Base-by-base conservation (phyloP, 768 basidiomycete species). In the Leucosporidium creatinivorum region DNA sequence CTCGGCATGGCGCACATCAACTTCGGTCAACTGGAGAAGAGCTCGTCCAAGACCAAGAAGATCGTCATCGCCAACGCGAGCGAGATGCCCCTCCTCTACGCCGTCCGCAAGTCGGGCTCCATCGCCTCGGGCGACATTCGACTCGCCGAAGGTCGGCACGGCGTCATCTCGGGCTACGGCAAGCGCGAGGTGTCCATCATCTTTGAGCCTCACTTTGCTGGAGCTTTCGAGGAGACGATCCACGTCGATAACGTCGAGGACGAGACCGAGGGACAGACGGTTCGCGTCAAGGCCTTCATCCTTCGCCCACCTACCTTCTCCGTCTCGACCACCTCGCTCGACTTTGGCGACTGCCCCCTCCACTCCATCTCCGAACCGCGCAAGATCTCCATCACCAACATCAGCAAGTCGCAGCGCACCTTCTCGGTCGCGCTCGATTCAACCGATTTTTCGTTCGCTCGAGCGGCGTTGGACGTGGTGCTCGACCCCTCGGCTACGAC, bases 1-100 rank as follows among this genome's bases (percentile, higher is more conserved):
- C 75, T 78, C 17, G 76, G 75, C 55, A 76, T 77, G 73, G 72
- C 69, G 44, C 75, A 74, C 44, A 76, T 78, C 73, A 78, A 78
- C 67, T 77, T 78, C 63, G 77, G 77, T 3, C 68, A 62, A 18
- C 70, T 76, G 48, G 76, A 78, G 30, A 76, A 76, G 69, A 76
- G 76, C 30, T 76, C 76, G 48, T 66, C 73, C 36, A 75, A 74
- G 67, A 70, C 73, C 18, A 77, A 77, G 67, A 76, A 72, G 44
- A 76, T 78, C 52, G 76, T 78, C 50, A 74, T 78, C 31, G 65
- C 76, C 70, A 78, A 78, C 65, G 74, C 74, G 66, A 74, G 73
- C 58, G 77, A 78, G 50, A 69, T 63, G n/a, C 68, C 76, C 13
- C 76, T 77, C 21, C 51, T 77, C 15, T 78, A 77, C 74, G 63